phyloP scores from a whole-genome alignment of 345 rosid genomes.

The Camelina neglecta region DNA sequence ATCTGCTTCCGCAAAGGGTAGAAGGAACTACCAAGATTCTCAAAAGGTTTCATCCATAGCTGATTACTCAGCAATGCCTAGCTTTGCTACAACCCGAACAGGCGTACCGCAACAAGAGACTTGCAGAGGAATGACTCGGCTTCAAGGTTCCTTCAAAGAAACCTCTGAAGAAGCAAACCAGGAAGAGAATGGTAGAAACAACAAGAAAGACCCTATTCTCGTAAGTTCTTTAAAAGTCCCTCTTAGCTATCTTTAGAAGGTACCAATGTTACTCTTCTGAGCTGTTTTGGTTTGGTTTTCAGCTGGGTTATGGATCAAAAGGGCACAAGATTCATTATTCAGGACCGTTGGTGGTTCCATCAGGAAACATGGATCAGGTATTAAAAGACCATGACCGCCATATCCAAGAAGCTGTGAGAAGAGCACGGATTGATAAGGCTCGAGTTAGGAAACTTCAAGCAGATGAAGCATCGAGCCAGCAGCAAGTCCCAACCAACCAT shows the following conservation, averaged over 20 bases:
- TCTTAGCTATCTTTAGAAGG: neutral
- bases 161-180: slow-evolving; percentile 70
- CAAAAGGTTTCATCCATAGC: slow-evolving; percentile 59
- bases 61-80: slow-evolving; percentile 62
- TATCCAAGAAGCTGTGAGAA: slow-evolving; percentile 90
- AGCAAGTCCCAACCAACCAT: slow-evolving; percentile 61
- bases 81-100: slow-evolving; percentile 63
- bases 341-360: slow-evolving; percentile 85
- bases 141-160: slow-evolving; percentile 95
- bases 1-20: slow-evolving; percentile 75
- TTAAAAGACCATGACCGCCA: slow-evolving; percentile 98
- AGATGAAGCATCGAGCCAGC: slow-evolving; percentile 60
- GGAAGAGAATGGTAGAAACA: slow-evolving; percentile 66
- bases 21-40: slow-evolving; percentile 68
- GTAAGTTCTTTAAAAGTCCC: slow-evolving; percentile 51
- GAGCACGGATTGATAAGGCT: slow-evolving; percentile 87
- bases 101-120: slow-evolving; percentile 61
- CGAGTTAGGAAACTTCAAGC: slow-evolving; percentile 70
- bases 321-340: slow-evolving; percentile 94
- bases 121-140: slow-evolving; percentile 70
- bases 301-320: slow-evolving; percentile 92
- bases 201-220: slow-evolving; percentile 72
- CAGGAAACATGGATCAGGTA: slow-evolving; percentile 91
- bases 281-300: slow-evolving; percentile 28
- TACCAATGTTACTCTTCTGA: slow-evolving; percentile 2